Conservation (phyloP, 148 eudicot species). For the Arbutus unedo region DNA sequence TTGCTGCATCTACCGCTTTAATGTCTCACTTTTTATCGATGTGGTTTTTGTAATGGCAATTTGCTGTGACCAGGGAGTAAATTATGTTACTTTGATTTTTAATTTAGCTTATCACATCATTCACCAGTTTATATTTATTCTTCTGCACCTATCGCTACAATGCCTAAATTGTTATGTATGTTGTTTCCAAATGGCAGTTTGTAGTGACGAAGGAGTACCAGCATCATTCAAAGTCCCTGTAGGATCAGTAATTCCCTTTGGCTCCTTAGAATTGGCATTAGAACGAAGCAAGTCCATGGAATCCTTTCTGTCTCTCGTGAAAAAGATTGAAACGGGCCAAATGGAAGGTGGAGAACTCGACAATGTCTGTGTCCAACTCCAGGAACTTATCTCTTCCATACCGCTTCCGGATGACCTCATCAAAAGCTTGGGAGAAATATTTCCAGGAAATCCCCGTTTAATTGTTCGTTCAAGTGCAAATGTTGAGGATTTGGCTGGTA, state of each 20-base stretch:
- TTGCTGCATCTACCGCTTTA: not conserved
- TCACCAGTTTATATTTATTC: not conserved
- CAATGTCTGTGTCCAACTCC: constrained; percentile 58
- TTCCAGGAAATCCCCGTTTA: constrained; percentile 47
- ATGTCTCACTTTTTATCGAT: not conserved
- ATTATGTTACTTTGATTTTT: not conserved
- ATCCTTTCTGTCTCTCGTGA: constrained; percentile 43
- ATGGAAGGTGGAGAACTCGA: constrained; percentile 70
- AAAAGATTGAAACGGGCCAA: constrained; percentile 71
- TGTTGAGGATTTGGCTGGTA: constrained; percentile 92
- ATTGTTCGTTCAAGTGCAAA: constrained; percentile 96
- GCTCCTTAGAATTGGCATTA: constrained; percentile 77
- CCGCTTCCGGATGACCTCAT: constrained; percentile 42
- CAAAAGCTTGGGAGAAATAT: constrained; percentile 40
- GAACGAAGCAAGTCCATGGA: constrained; percentile 47
- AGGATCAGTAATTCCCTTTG: constrained; percentile 86
- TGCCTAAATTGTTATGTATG: not conserved
- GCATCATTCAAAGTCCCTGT: constrained; percentile 79
- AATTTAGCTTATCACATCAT: not conserved
- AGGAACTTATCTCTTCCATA: constrained; percentile 56
- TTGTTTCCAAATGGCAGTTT: constrained; percentile 40
- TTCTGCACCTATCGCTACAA: not conserved
- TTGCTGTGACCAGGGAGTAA: constrained; percentile 63
- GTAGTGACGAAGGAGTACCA: constrained; percentile 81
- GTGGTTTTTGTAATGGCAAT: constrained; percentile 35